phyloP scores from a whole-genome alignment of 768 basidiomycete species.

The Pleurotus citrinopileatus region DNA sequence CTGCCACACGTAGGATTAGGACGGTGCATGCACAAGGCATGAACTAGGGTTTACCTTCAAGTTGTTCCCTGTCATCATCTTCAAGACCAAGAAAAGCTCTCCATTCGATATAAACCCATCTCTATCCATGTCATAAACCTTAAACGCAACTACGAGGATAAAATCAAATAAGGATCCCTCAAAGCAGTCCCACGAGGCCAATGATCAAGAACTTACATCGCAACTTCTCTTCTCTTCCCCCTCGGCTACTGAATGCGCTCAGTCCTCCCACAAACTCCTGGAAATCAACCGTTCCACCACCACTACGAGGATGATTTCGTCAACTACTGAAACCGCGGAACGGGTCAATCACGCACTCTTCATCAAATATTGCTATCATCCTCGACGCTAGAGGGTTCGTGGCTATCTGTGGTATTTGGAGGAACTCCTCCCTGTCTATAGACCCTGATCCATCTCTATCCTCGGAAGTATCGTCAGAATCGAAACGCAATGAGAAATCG shows the following conservation, averaged over 20 bases:
- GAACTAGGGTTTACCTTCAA: constrained; percentile 69
- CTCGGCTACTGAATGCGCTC: constrained; percentile 96
- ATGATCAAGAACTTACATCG: constrained; percentile 58
- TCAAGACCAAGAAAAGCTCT: constrained; percentile 95
- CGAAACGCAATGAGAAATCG: background rate
- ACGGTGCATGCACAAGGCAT: too few relatives aligned
- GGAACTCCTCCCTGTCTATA: constrained; percentile 97
- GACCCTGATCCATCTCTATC: constrained; percentile 92
- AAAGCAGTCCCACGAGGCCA: background rate
- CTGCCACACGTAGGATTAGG: constrained; percentile 33
- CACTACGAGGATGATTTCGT: constrained; percentile 46
- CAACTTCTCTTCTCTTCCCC: constrained; percentile 95
- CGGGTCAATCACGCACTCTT: constrained; percentile 61
- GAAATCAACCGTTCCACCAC: constrained; percentile 98
- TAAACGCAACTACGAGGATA: constrained; percentile 82
- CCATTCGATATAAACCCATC: constrained; percentile 98
- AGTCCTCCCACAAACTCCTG: constrained; percentile 98
- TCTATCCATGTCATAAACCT: constrained; percentile 98
- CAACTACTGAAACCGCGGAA: constrained; percentile 1
- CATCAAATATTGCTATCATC: constrained; percentile 99
- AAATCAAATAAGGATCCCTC: background rate
- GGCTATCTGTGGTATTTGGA: constrained; percentile 98
- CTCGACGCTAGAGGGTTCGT: constrained; percentile 94
- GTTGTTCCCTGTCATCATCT: constrained; percentile 99
- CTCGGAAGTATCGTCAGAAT: background rate